Evolutionary conservation across 2,329 filamentous ascomycete species (phyloP), one percentile per base, ranked within the genome.

Genomic region (Huntiella bhutanensis): DNA sequence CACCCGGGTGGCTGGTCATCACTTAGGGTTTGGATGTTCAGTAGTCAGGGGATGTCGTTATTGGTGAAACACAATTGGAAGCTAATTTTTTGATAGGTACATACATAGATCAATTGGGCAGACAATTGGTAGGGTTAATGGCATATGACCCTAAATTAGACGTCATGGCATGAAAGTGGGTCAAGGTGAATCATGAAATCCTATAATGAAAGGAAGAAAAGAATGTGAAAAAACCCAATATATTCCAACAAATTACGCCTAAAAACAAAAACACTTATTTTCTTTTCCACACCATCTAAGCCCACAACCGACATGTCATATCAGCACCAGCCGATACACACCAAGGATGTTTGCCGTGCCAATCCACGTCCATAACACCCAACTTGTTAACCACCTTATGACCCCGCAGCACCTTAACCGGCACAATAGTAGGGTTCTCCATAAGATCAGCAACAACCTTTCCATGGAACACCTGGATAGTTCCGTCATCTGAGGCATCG

Each of bases 261-360:
- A 43, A 47, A 49, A 33, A 43, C 44, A 49, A n/a, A 39, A 48
- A 47, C 44, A 41, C 48, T 41, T 16, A 43, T 43, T 47, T 49
- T 49, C 15, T 44, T 41, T 44, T 41, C 11, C 32, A 19, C n/a
- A n/a, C 34, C 32, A 22, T 45, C 58, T 60, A 81, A 59, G 77
- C 82, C 88, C 88, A 98, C 59, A 98, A 64, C 56, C 88, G 77
- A 63, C 85, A 83, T 11, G 82, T 93, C 37, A 88, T 88, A 66
- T 98, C 91, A 1, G 88, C 87, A 54, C 91, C 91, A 41, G 87
- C 88, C 67, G 82, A 92, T 45, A 94, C 79, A 62, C 82, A 81
- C 91, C 91, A 96, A 2, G 88, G 85, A 62, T 96, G 84, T 52
- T 73, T 75, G 4, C 86, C 85, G 66, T 98, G 91, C 92, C 92